Percentiles rank a stretch among this genome's conserved stretches.
Evolutionary conservation across 441 rosid species (phyloP).

Genomic region (Croton laevigatus): DNA sequence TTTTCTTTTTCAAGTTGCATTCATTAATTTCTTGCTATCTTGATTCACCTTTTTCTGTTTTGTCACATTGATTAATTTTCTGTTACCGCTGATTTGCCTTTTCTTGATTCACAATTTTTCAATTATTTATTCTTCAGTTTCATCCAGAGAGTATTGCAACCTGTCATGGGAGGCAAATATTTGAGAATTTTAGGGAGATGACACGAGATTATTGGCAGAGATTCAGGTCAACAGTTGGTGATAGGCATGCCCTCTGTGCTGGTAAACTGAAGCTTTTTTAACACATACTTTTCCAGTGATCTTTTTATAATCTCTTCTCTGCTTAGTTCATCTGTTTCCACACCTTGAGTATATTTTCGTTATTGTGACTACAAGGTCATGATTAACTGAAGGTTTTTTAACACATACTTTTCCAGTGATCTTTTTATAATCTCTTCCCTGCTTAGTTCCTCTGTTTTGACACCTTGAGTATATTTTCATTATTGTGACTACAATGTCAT

Average conservation of each 20-base stretch:
- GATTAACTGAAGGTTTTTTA: slow-evolving; percentile 43
- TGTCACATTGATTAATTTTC: too few relatives aligned
- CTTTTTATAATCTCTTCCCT: slow-evolving; percentile 4
- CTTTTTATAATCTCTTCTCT: slow-evolving; percentile 5
- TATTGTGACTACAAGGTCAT: too few relatives aligned
- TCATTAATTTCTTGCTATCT: background rate
- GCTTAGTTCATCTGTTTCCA: background rate
- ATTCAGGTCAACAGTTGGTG: slow-evolving; percentile 35
- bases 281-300: slow-evolving; percentile 16
- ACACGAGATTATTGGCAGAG: slow-evolving; percentile 73
- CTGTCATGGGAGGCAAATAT: slow-evolving; percentile 67
- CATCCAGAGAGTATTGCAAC: slow-evolving; percentile 99
- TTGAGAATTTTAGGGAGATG: slow-evolving; percentile 74
- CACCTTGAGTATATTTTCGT: background rate
- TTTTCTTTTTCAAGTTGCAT: slow-evolving; percentile 6
- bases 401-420: slow-evolving; percentile 16
- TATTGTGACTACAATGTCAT: background rate
- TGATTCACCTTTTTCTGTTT: slow-evolving; percentile 16
- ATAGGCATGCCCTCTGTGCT: slow-evolving; percentile 37
- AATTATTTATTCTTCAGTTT: slow-evolving; percentile 58
- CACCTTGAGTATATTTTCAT: background rate
- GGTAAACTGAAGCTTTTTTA: slow-evolving; percentile 44
- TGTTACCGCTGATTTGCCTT: too few relatives aligned
- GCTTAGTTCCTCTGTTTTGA: background rate
- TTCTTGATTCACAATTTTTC: slow-evolving; percentile 19